Evolutionary conservation across 2,329 filamentous ascomycete genomes (phyloP).

Genomic region (Davidsoniella virescens): DNA sequence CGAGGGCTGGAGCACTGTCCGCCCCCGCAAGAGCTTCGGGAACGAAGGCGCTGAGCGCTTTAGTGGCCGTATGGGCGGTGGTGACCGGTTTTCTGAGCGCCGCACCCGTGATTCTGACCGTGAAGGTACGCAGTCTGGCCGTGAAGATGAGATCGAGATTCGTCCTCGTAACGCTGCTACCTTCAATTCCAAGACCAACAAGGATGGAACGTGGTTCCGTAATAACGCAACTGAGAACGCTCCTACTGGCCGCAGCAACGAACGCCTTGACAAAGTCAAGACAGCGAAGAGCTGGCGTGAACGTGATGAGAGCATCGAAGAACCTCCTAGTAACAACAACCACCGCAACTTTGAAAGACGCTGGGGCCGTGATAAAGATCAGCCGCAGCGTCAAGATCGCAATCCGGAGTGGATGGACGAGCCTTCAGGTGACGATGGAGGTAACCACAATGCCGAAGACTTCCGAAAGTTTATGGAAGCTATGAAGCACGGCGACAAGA

Average conservation of each 20-base stretch:
- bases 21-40: constrained; percentile 58
- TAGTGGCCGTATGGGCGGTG: constrained; percentile 45
- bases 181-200: constrained; percentile 41
- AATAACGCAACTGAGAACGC: constrained; percentile 30
- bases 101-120: constrained; percentile 38
- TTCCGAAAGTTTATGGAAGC: constrained; percentile 89
- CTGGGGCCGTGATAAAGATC: constrained; percentile 40
- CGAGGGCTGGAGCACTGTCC: constrained; percentile 60
- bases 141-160: constrained; percentile 35
- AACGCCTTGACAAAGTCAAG: constrained; percentile 35
- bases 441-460: constrained; percentile 70
- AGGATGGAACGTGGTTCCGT: constrained; percentile 62
- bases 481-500: constrained; percentile 49
- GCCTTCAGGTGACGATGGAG: constrained; percentile 49
- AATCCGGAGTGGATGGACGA: constrained; percentile 87
- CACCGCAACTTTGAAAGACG: constrained; percentile 25
- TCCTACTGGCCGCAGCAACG: constrained; percentile 25
- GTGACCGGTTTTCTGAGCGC: constrained; percentile 27
- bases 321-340: constrained; percentile 37
- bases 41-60: constrained; percentile 57
- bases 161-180: constrained; percentile 33
- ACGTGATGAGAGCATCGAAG: constrained; percentile 31
- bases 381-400: constrained; percentile 46
- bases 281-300: constrained; percentile 43
- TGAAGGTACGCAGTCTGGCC: constrained; percentile 34